Conservation (phyloP, 176 grass and related monocot genomes). For the Cenchrus americanus region DNA sequence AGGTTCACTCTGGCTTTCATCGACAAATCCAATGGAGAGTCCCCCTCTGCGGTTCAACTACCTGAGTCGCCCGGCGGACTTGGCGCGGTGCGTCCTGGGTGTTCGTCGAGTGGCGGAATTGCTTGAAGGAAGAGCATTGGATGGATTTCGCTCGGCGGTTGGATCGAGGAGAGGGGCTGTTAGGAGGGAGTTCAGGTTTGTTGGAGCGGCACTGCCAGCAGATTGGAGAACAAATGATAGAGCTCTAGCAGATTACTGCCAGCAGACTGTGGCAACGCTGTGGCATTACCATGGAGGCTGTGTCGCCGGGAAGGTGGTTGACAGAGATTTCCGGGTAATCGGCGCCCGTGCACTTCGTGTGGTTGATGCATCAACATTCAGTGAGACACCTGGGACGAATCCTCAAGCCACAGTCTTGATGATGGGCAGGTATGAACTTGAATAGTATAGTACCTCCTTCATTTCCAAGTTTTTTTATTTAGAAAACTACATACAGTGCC, state of each 20-base stretch:
- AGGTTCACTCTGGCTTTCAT: constrained; percentile 71
- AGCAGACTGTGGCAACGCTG: constrained; percentile 69
- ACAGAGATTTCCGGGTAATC: constrained; percentile 72
- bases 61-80: constrained; percentile 58
- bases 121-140: constrained; percentile 66
- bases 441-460: background rate
- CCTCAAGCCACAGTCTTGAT: constrained; percentile 93
- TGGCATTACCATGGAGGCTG: constrained; percentile 98
- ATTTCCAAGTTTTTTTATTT: background rate
- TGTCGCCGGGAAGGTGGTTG: constrained; percentile 71
- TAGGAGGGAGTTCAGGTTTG: constrained; percentile 65
- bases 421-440: constrained; percentile 77
- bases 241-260: constrained; percentile 62
- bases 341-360: constrained; percentile 57
- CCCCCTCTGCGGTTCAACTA: constrained; percentile 80
- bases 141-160: constrained; percentile 47
- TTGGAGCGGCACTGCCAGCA: constrained; percentile 57
- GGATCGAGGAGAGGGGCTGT: constrained; percentile 42
- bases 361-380: constrained; percentile 79
- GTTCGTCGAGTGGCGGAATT: constrained; percentile 64
- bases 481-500: background rate
- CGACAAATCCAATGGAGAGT: constrained; percentile 60
- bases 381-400: constrained; percentile 81
- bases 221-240: constrained; percentile 58
- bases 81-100: constrained; percentile 61